Evolutionary conservation across 2,329 filamentous ascomycete genomes (phyloP).

Genomic region (Calonectria pteridis): DNA sequence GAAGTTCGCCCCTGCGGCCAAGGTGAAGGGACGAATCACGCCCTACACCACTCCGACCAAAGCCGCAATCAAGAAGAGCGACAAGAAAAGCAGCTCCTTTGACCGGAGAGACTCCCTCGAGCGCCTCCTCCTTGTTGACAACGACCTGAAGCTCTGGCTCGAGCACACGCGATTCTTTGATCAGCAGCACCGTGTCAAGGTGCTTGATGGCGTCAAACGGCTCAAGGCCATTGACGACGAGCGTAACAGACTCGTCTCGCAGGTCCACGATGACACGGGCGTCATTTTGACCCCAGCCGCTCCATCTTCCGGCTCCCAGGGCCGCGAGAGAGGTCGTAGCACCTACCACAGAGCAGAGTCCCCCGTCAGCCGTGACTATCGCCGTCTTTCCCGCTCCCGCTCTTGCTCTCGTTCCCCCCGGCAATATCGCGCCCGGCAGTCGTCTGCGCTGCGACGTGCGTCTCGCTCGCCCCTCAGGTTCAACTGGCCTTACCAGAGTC

Average conservation of each 20-base stretch:
- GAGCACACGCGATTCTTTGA: background rate
- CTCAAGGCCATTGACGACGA: slow-evolving; percentile 3
- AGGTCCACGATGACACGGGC: background rate
- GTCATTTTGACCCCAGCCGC: background rate
- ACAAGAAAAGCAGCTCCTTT: background rate
- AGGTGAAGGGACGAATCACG: background rate
- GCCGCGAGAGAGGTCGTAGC: background rate
- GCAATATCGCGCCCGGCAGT: background rate
- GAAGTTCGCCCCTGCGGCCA: background rate
- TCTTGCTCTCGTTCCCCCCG: background rate
- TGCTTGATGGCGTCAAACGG: background rate
- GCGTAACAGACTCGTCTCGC: background rate
- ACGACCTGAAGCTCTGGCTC: background rate
- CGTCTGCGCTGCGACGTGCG: background rate
- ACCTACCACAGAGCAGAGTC: background rate
- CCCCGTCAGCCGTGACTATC: background rate
- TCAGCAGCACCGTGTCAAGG: background rate
- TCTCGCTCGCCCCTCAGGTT: background rate
- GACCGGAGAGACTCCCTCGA: background rate
- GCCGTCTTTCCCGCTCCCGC: background rate
- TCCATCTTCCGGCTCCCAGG: background rate
- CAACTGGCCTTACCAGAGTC: background rate
- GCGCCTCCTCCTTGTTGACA: background rate
- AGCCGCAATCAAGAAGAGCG: background rate
- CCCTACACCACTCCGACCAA: background rate